Evolutionary conservation across 805 yeast species (phyloP), one percentile per base, ranked within the genome.

Genomic region (Brettanomyces anomalus): DNA sequence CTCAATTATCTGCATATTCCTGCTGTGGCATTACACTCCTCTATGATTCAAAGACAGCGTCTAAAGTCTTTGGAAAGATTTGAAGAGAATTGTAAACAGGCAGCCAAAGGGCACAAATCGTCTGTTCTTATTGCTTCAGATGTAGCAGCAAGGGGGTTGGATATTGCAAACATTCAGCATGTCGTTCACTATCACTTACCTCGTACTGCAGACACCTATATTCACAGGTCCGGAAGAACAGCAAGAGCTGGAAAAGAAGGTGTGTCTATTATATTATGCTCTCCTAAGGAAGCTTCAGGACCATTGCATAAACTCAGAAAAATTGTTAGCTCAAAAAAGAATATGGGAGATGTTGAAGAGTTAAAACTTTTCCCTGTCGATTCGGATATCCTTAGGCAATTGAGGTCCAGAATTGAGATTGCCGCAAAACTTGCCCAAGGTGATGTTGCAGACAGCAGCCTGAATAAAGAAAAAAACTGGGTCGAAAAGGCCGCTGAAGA

Each of bases 151-250:
- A 77, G 98, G 70, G 98, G 98, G 46, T 72, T 93, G 46, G 98
- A 93, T 70, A 87, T 93, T 43, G 83, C 95, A 3, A 76, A 74
- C 38, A 89, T 93, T 41, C 81, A 88, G 53, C 97, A 93, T 61
- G 97, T 93, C 39, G 85, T 90, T 17, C 98, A 93, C 62, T 93
- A 90, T 57, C 97, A 93, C 63, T 71, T 93, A 48, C 97, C 98
- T 10, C 72, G 97, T 48, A 72, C 94, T 14, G 97, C 97, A 0
- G 98, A 93, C 57, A 79, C 87, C 40, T 93, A 93, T 57, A 81
- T 93, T 52, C 98, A 93, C 64, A 75, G 98, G 61, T 85, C 96
- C 1, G 98, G 98, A 47, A 80, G 98, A 74, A 93, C 98, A n/a
- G 97, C 95, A 0, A 82, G 98, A 70, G 97, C 95, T 2, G 93